Evolutionary conservation across 1,139 yeast species (phyloP), one percentile per base, ranked within the genome.

Genomic region (Blastobotrys apis): DNA sequence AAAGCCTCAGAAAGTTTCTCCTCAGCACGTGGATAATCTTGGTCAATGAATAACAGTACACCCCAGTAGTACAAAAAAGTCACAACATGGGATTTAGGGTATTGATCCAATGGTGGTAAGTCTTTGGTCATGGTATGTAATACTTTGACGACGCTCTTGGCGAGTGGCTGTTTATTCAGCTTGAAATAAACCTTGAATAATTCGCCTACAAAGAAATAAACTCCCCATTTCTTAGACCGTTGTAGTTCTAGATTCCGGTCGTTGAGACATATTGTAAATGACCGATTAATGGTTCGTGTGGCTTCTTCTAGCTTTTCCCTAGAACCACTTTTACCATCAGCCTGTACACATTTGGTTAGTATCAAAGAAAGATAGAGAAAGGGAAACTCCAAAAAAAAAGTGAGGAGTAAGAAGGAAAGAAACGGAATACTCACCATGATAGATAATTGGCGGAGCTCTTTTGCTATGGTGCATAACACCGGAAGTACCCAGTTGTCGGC

Each of bases 81-180:
- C 9, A 78, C 74, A 8, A 78, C 72, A 45, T 81, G 80, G 9
- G 77, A 66, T 52, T 73, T 74, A 20, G 76, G 73, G 23, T 74
- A 72, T 13, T 58, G 48, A 2, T 67, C 60, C 5, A 78, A 57
- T 3, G 71, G 64, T 16, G 85, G 81, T 50, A 84, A 67, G 33
- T 75, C 78, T 15, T 66, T 66, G 16, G 73, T 61, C 47, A 81
- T 75, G 4, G 80, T 77, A 29, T 69, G 73, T 37, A 88, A 67
- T 2, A 90, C 96, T 60, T 81, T 81, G 47, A 86, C 80, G 47
- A 87, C 74, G 44, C 87, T 84, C 54, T 81, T 81, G 15, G 94
- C 94, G 57, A 88, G 74, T 50, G 88, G 87, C 39, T 78, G 69
- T 55, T 84, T 85, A 45, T 77, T 74, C 56, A 88, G 69, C 55